Percentiles rank a stretch among this genome's conserved stretches.
Evolutionary conservation across 2,329 filamentous ascomycete species (phyloP).

Genomic region (Bipolaris gigantea): DNA sequence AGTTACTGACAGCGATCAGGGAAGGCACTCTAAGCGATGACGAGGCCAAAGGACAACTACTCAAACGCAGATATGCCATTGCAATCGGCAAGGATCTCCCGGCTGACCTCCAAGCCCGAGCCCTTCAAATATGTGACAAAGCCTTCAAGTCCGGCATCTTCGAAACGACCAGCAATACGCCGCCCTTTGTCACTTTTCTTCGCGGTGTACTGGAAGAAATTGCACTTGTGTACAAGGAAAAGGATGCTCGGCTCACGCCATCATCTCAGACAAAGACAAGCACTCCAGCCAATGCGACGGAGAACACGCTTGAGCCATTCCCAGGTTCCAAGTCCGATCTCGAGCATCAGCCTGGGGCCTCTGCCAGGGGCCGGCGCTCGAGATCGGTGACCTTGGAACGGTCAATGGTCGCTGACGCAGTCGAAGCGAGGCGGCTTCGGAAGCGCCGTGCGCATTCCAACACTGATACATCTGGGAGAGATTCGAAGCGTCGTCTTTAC

Average conservation of each 20-base stretch:
- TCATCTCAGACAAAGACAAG: background rate
- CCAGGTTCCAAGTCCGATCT: background rate
- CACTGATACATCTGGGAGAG: background rate
- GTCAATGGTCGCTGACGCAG: too few species aligned
- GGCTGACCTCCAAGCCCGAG: background rate
- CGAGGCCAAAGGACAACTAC: background rate
- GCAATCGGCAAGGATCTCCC: background rate
- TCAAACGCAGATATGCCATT: background rate
- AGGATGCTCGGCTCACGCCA: background rate
- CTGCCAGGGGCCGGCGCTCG: too few species aligned
- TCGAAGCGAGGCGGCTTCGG: background rate
- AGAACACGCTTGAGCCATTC: too few species aligned
- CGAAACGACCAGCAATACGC: background rate
- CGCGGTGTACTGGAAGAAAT: background rate
- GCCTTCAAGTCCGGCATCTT: constrained; percentile 1
- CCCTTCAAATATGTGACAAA: background rate
- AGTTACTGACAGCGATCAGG: background rate
- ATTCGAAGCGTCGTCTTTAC: background rate
- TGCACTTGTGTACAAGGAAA: background rate
- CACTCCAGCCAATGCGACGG: background rate
- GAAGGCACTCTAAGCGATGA: constrained; percentile 1
- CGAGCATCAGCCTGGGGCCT: background rate
- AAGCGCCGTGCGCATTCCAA: background rate
- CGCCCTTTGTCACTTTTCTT: background rate
- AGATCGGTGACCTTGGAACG: too few species aligned